Conservation (phyloP, 805 yeast species). For the Peterozyma xylosa region DNA sequence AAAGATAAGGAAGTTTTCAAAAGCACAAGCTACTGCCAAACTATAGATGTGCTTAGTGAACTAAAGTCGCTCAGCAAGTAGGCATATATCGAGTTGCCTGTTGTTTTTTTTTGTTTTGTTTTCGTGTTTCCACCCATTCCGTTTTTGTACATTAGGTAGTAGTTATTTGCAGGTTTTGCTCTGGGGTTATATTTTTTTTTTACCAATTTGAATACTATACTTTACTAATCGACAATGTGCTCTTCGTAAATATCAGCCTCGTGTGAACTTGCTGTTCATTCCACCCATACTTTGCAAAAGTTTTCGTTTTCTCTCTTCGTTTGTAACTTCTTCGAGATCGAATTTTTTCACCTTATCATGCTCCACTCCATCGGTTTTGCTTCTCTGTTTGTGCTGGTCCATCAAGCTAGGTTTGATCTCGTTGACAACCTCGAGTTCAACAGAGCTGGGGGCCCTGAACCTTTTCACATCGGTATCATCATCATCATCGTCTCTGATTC, state of each 20-base stretch:
- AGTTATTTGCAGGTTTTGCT: no score
- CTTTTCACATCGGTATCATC: neutral
- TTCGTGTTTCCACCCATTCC: no score
- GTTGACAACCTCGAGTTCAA: neutral
- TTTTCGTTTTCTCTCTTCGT: constrained; percentile 17
- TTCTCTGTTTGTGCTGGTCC: constrained; percentile 1
- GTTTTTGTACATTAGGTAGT: no score
- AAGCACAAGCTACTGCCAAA: no score
- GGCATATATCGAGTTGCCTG: no score
- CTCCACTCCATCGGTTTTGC: neutral
- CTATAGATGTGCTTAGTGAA: no score
- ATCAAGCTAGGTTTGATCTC: neutral
- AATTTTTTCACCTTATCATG: constrained; percentile 11
- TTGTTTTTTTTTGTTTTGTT: no score
- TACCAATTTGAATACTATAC: no score
- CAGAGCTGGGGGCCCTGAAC: neutral
- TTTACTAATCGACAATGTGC: no score
- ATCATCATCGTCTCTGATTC: neutral
- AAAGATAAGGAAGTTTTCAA: no score
- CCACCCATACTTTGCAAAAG: constrained; percentile 13
- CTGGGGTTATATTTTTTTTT: no score
- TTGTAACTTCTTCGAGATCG: constrained; percentile 15
- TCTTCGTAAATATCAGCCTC: neutral
- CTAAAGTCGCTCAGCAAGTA: no score
- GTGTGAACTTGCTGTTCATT: constrained; percentile 6